Conservation (phyloP, 345 rosid genomes). For the Combretum micranthum region DNA sequence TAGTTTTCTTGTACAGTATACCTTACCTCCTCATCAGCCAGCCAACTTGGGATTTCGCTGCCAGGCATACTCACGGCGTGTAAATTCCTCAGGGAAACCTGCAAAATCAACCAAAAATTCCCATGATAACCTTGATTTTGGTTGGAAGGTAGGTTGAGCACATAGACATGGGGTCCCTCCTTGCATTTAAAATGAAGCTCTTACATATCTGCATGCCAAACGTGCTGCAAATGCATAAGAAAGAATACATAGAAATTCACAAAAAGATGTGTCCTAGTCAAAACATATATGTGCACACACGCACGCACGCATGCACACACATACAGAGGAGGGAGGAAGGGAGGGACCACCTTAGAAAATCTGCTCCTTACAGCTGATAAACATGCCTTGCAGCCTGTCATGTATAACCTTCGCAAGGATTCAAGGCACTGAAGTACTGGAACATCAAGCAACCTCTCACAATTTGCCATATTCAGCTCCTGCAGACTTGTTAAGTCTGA, state of each 20-base stretch:
- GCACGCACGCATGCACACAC: no score
- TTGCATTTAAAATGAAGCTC: neutral
- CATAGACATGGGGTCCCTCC: no score
- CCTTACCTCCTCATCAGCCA: slow-evolving; percentile 23
- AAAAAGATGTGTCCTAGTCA: no score
- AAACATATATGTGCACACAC: neutral
- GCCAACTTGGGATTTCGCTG: slow-evolving; percentile 53
- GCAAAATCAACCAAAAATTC: slow-evolving; percentile 1
- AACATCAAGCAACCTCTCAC: slow-evolving; percentile 33
- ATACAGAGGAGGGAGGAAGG: neutral
- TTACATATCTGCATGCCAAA: neutral
- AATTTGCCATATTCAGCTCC: slow-evolving; percentile 29
- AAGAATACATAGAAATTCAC: no score
- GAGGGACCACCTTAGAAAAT: slow-evolving; percentile 34
- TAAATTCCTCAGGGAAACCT: slow-evolving; percentile 39
- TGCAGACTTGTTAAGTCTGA: slow-evolving; percentile 25
- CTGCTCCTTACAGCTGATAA: slow-evolving; percentile 26
- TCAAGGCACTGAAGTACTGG: slow-evolving; percentile 38
- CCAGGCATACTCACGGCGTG: slow-evolving; percentile 48
- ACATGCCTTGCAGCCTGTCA: slow-evolving; percentile 32
- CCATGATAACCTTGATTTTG: no score
- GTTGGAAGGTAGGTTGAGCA: no score
- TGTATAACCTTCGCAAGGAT: slow-evolving; percentile 29
- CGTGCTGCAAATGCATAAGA: neutral
- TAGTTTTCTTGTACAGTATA: slow-evolving; percentile 29